Evolutionary conservation across 2,329 filamentous ascomycete species (phyloP).

Genomic region (Fusarium sp.): DNA sequence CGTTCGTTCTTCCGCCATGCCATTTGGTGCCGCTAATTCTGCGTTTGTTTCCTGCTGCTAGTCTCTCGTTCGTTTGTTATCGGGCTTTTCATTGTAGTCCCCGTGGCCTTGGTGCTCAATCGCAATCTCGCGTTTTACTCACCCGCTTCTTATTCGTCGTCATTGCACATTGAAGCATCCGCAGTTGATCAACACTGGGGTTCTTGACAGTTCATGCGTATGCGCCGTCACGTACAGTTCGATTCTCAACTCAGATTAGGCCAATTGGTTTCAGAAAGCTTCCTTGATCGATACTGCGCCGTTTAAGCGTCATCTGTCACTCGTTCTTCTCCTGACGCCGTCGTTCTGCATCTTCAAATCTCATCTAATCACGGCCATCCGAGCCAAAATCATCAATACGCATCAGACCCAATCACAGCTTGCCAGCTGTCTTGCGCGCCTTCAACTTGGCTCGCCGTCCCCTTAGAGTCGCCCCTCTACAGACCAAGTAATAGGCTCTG

Average conservation of each 20-base stretch:
- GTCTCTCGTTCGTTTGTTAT: constrained; percentile 40
- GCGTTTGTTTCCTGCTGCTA: constrained; percentile 40
- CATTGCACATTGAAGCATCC: constrained; percentile 31
- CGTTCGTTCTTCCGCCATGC: constrained; percentile 41
- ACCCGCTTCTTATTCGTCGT: constrained; percentile 24
- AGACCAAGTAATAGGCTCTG: constrained; percentile 23
- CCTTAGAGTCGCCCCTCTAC: constrained; percentile 32
- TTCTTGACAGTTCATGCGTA: constrained; percentile 34
- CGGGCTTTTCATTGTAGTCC: constrained; percentile 27
- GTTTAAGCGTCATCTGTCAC: constrained; percentile 36
- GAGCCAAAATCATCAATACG: constrained; percentile 36
- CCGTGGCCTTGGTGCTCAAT: constrained; percentile 28
- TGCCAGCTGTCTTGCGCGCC: constrained; percentile 48
- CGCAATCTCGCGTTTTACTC: constrained; percentile 23
- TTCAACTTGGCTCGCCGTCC: constrained; percentile 37
- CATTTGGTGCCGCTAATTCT: constrained; percentile 36
- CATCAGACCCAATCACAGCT: constrained; percentile 47
- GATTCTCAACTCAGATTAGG: constrained; percentile 30
- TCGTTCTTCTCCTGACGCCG: constrained; percentile 38
- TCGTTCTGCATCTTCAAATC: constrained; percentile 34
- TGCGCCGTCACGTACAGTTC: constrained; percentile 25
- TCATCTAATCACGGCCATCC: constrained; percentile 36
- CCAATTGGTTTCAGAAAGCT: constrained; percentile 37
- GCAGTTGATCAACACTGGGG: constrained; percentile 19
- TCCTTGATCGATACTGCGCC: constrained; percentile 29